Percentiles rank a stretch among this genome's conserved stretches.
phyloP scores from a whole-genome alignment of 345 rosid species.

The Pistacia vera region DNA sequence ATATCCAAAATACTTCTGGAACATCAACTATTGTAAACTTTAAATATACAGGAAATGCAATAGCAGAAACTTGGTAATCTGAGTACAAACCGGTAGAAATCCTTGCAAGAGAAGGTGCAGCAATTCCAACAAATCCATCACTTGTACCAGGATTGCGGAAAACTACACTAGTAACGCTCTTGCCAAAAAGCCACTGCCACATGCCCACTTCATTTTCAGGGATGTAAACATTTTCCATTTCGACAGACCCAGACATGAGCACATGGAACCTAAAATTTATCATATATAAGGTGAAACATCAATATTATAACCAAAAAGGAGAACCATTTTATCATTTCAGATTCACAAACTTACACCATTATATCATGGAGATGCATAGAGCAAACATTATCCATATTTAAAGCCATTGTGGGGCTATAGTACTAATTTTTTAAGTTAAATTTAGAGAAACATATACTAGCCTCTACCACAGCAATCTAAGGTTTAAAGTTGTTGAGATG shows the following conservation, averaged over 20 bases:
- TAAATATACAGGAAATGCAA: slow-evolving; percentile 3
- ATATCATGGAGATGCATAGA: not conserved
- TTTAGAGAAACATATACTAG: too few relatives aligned
- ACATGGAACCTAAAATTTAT: slow-evolving; percentile 72
- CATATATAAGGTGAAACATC: slow-evolving; percentile 7
- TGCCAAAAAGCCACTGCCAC: slow-evolving; percentile 97
- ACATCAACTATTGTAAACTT: slow-evolving; percentile 1
- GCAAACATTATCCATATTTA: not conserved
- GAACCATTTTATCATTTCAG: not conserved
- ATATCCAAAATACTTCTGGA: not conserved
- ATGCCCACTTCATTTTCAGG: slow-evolving; percentile 92
- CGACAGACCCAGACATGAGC: slow-evolving; percentile 92
- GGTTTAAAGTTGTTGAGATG: too few relatives aligned
- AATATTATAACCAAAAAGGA: not conserved
- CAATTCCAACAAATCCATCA: slow-evolving; percentile 92
- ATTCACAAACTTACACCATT: slow-evolving; percentile 1
- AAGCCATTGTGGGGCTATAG: too few relatives aligned
- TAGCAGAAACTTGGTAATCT: slow-evolving; percentile 16
- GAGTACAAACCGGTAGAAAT: slow-evolving; percentile 88
- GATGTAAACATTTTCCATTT: slow-evolving; percentile 82
- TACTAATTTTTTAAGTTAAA: too few relatives aligned
- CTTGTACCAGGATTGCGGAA: slow-evolving; percentile 65
- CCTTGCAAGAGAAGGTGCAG: slow-evolving; percentile 95
- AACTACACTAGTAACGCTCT: slow-evolving; percentile 70
- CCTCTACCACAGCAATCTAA: too few relatives aligned